These are phyloP conservation scores for Narthecium ossifragum DNA, from an alignment of 106 monocot species.

Conservation along the genomic window DNA sequence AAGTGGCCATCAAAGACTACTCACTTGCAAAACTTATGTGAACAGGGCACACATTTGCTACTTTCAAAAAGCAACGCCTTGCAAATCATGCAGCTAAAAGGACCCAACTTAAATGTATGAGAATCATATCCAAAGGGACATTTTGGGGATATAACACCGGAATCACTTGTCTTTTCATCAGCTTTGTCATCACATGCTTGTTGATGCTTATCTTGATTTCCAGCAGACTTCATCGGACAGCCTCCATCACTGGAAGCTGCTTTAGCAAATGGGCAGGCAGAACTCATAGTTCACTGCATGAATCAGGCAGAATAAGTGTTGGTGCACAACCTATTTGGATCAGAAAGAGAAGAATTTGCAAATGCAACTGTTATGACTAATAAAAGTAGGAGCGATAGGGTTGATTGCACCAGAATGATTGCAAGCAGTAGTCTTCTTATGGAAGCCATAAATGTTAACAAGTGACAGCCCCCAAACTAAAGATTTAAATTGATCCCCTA, in stretches of 20 bases:
- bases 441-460: no score
- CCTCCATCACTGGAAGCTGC: slow-evolving; percentile 21
- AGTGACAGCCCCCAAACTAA: no score
- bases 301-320: no score
- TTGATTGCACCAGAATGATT: no score
- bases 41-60: slow-evolving; percentile 82
- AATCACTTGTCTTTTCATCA: slow-evolving; percentile 23
- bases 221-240: slow-evolving; percentile 55
- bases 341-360: no score
- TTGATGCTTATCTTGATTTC: slow-evolving; percentile 20
- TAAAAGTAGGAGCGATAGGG: no score
- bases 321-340: no score
- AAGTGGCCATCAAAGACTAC: slow-evolving; percentile 11
- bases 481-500: no score
- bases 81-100: slow-evolving; percentile 92
- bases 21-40: slow-evolving; percentile 98
- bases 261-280: slow-evolving; percentile 82
- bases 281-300: slow-evolving; percentile 60
- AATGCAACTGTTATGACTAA: no score
- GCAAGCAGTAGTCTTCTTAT: no score
- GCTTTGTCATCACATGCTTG: slow-evolving; percentile 19
- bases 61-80: slow-evolving; percentile 78
- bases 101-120: slow-evolving; percentile 84
- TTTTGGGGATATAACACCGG: slow-evolving; percentile 53
- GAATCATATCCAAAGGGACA: slow-evolving; percentile 98